phyloP scores from a whole-genome alignment of 192 early-diverging fungal genomes.

The Coemansia reversa region DNA sequence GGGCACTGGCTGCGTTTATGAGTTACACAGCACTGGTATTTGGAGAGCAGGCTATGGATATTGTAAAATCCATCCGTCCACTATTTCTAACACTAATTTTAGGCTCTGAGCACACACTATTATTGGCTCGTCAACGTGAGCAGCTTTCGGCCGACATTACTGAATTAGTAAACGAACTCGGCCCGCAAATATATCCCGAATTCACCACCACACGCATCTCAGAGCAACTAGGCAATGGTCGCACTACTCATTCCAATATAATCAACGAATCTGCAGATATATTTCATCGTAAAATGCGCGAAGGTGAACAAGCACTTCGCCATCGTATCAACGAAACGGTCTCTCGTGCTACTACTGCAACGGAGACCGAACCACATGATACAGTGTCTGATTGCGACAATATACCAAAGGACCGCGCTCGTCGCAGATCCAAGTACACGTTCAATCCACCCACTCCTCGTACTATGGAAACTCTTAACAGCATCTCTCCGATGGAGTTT shows the following conservation, averaged over 20 bases:
- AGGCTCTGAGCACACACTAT: constrained; percentile 58
- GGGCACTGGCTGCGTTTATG: constrained; percentile 57
- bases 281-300: constrained; percentile 38
- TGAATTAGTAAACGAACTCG: constrained; percentile 80
- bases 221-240: constrained; percentile 23
- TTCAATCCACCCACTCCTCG: constrained; percentile 55
- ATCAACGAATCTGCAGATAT: constrained; percentile 34
- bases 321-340: constrained; percentile 21
- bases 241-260: constrained; percentile 22
- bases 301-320: constrained; percentile 39
- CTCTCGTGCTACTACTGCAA: neutral
- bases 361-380: neutral
- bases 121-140: constrained; percentile 67
- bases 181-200: constrained; percentile 74
- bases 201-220: constrained; percentile 56
- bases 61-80: constrained; percentile 80
- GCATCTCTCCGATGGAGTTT: constrained; percentile 56
- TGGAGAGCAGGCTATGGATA: constrained; percentile 72
- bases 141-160: constrained; percentile 77
- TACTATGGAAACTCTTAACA: constrained; percentile 51
- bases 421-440: constrained; percentile 32
- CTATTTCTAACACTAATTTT: constrained; percentile 71
- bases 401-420: neutral
- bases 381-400: neutral
- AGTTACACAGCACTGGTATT: constrained; percentile 74